A percentile compares a stretch with the other conserved stretches of the same genome.
phyloP scores from a whole-genome alignment of 176 grass and related monocot species.

The Phoenix roebelenii region DNA sequence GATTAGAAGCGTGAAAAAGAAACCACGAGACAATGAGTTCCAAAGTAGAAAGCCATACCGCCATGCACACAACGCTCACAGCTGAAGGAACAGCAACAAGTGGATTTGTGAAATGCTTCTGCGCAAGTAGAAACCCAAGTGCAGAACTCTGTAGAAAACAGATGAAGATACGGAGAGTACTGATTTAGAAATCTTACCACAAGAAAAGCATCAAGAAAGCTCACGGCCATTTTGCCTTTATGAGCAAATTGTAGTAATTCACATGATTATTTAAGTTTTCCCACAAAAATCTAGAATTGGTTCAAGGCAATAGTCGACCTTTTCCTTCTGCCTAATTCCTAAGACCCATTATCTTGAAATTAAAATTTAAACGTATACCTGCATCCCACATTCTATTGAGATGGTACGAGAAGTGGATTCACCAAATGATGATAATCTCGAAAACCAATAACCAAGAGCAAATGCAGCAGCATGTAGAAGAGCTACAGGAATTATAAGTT shows the following conservation, averaged over 20 bases:
- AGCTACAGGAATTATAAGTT: constrained; percentile 76
- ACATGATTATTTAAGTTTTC: no score
- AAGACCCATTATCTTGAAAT: no score
- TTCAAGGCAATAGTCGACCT: no score
- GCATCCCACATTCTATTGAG: constrained; percentile 98
- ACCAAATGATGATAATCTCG: constrained; percentile 54
- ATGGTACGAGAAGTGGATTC: constrained; percentile 93
- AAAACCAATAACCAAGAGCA: constrained; percentile 74
- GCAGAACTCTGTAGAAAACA: constrained; percentile 63
- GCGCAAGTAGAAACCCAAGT: constrained; percentile 94
- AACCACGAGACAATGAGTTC: no score
- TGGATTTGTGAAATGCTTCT: constrained; percentile 95
- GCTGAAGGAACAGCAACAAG: constrained; percentile 97
- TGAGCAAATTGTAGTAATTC: background rate
- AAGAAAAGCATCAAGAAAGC: constrained; percentile 9
- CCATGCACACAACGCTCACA: constrained; percentile 92
- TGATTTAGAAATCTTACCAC: no score
- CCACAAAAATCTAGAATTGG: no score
- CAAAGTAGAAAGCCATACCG: constrained; percentile 37
- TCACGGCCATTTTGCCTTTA: background rate
- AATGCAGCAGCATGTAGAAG: constrained; percentile 79
- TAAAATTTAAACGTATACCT: constrained; percentile 36
- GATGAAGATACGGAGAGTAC: no score
- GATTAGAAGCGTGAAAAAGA: no score
- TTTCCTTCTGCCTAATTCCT: no score